A percentile compares a stretch with the other conserved stretches of the same genome.
phyloP scores from a whole-genome alignment of 345 rosid genomes.

The Linum trigynum region DNA sequence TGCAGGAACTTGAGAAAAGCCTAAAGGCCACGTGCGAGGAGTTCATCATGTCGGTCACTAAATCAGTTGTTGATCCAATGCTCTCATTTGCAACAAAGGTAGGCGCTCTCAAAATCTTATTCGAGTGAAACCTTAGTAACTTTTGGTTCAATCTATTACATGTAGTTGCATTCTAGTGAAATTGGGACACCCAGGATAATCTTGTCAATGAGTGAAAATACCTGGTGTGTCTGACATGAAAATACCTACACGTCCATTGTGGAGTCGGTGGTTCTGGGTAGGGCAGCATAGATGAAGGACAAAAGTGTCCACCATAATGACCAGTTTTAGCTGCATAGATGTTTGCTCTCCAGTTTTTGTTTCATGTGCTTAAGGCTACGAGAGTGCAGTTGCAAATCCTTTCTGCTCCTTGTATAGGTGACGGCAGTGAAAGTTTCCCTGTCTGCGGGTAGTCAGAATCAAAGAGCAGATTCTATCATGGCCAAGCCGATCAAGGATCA shows the following conservation, averaged over 20 bases:
- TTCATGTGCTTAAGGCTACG: background rate
- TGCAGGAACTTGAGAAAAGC: constrained; percentile 92
- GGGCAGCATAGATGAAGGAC: background rate
- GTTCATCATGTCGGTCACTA: constrained; percentile 93
- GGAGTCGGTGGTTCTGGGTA: background rate
- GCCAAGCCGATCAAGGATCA: constrained; percentile 86
- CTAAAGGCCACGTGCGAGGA: constrained; percentile 95
- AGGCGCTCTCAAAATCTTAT: constrained; percentile 12
- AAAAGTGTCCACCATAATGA: background rate
- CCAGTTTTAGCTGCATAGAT: background rate
- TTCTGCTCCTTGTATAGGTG: constrained; percentile 36
- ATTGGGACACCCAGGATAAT: background rate
- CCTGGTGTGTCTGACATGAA: too few species aligned
- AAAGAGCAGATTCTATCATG: constrained; percentile 59
- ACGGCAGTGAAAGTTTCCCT: constrained; percentile 78
- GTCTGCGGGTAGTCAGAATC: constrained; percentile 51
- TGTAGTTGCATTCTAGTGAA: background rate
- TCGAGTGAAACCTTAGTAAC: background rate
- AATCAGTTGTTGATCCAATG: constrained; percentile 95
- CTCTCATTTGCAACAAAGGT: constrained; percentile 98
- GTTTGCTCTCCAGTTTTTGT: background rate
- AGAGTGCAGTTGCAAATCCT: background rate
- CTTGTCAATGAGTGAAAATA: too few species aligned
- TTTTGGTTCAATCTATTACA: background rate
- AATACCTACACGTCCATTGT: background rate